Percentiles rank a stretch among this genome's conserved stretches.
These are phyloP conservation scores for Globisporangium rhizosaccharum DNA, from an alignment of 352 stramenopile species.

Conservation along the genomic window DNA sequence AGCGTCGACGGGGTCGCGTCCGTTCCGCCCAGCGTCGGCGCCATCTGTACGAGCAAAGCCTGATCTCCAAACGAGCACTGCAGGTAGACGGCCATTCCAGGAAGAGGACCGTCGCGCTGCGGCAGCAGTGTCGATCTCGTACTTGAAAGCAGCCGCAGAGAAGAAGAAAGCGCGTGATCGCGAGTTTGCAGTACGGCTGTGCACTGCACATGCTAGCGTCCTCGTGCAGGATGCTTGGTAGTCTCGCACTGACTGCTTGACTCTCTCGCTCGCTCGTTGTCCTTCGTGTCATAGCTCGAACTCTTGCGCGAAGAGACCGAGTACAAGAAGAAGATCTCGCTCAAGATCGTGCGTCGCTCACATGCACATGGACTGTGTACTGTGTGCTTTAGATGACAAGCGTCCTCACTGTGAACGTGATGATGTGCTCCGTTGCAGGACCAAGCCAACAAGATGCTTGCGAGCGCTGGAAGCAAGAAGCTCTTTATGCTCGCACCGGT, in stretches of 20 bases:
- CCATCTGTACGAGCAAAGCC: conserved; percentile 30
- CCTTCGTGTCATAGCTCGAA: conserved; percentile 23
- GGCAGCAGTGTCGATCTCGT: conserved; percentile 50
- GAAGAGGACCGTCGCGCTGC: conserved; percentile 7
- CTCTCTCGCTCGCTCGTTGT: not conserved
- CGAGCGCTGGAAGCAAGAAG: conserved; percentile 31
- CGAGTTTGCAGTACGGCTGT: conserved; percentile 48
- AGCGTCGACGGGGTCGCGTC: conserved; percentile 2
- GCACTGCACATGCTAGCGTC: not conserved
- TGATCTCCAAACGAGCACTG: conserved; percentile 3
- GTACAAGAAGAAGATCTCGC: conserved; percentile 66
- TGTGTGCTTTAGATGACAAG: not conserved
- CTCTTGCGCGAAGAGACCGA: conserved; percentile 56
- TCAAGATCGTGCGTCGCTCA: conserved; percentile 45
- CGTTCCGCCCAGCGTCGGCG: conserved; percentile 54
- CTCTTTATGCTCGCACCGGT: conserved; percentile 48
- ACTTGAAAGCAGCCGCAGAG: conserved; percentile 46
- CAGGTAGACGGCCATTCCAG: not conserved
- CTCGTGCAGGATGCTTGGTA: not conserved
- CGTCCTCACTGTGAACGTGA: not conserved
- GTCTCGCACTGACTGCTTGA: not conserved
- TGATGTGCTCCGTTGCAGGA: conserved; percentile 19
- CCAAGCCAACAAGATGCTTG: conserved; percentile 76
- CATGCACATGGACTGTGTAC: not conserved
- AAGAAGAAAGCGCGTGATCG: conserved; percentile 65